Evolutionary conservation across 768 basidiomycete genomes (phyloP).

Genomic region (Lactarius pseudohatsudake): DNA sequence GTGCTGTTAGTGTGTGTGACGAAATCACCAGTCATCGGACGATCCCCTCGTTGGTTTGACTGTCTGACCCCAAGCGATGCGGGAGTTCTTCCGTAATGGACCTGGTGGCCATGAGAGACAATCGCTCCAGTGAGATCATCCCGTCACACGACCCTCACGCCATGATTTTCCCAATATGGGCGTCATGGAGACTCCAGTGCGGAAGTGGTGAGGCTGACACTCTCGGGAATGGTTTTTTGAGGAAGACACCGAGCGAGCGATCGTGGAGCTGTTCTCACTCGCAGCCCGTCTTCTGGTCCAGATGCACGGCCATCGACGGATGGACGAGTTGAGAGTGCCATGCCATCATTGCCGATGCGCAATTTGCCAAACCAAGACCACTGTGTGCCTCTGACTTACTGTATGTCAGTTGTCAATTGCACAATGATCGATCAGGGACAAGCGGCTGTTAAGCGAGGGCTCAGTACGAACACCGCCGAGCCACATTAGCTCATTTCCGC

Average conservation of each 20-base stretch:
- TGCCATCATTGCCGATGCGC: not conserved
- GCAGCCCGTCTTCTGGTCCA: not conserved
- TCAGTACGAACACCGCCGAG: conserved; percentile 10
- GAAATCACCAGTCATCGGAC: conserved; percentile 4
- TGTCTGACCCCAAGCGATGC: not conserved
- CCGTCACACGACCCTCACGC: conserved; percentile 1
- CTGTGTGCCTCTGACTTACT: conserved; percentile 11
- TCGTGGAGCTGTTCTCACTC: conserved; percentile 4
- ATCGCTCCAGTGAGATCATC: not conserved
- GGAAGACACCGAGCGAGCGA: not conserved
- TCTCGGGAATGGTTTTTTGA: not conserved
- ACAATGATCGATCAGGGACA: conserved; percentile 19
- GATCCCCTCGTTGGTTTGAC: conserved; percentile 21
- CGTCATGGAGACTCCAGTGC: not conserved
- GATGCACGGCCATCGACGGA: not conserved
- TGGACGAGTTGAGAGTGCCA: not conserved
- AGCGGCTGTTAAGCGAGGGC: conserved; percentile 19
- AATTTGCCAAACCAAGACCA: not conserved
- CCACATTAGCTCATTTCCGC: conserved; percentile 7
- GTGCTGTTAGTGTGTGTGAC: conserved; percentile 1
- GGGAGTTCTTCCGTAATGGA: not conserved
- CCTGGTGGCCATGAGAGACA: not conserved
- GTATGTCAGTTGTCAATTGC: conserved; percentile 8
- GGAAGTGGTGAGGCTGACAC: conserved; percentile 19
- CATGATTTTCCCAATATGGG: not conserved